phyloP scores from a whole-genome alignment of 257 asterid species.

The Datura wrightii region DNA sequence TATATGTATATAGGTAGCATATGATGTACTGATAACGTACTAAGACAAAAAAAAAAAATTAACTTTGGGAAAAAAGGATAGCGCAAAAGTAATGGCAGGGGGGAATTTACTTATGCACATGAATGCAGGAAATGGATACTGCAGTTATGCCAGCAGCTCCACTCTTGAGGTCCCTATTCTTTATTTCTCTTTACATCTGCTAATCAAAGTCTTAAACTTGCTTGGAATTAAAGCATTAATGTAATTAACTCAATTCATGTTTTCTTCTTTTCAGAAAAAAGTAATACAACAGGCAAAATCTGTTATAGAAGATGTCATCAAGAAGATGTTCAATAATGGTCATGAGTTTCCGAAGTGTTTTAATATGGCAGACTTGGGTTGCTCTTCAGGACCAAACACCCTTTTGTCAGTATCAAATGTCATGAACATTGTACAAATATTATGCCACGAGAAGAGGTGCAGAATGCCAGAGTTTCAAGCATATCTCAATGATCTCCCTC shows the following conservation, averaged over 20 bases:
- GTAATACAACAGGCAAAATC: constrained; percentile 23
- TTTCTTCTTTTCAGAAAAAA: constrained; percentile 19
- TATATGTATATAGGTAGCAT: no score
- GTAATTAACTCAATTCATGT: not conserved
- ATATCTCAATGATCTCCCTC: no score
- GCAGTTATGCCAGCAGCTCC: constrained; percentile 46
- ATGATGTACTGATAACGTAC: no score
- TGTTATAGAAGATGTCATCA: constrained; percentile 32
- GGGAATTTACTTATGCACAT: constrained; percentile 31
- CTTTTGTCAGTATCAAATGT: not conserved
- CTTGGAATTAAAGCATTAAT: not conserved
- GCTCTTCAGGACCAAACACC: constrained; percentile 54
- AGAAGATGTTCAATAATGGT: not conserved
- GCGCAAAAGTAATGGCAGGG: constrained; percentile 27
- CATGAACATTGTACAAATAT: no score
- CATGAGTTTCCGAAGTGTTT: constrained; percentile 22
- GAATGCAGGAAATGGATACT: constrained; percentile 41
- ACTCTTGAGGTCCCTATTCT: constrained; percentile 32
- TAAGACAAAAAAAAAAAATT: no score
- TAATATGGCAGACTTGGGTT: constrained; percentile 47
- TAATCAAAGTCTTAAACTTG: not conserved
- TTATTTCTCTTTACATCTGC: not conserved
- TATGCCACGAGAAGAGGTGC: no score
- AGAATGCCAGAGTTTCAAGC: no score
- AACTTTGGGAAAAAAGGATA: no score